Conservation (phyloP, 2,329 filamentous ascomycete genomes). For the Byssothecium circinans region DNA sequence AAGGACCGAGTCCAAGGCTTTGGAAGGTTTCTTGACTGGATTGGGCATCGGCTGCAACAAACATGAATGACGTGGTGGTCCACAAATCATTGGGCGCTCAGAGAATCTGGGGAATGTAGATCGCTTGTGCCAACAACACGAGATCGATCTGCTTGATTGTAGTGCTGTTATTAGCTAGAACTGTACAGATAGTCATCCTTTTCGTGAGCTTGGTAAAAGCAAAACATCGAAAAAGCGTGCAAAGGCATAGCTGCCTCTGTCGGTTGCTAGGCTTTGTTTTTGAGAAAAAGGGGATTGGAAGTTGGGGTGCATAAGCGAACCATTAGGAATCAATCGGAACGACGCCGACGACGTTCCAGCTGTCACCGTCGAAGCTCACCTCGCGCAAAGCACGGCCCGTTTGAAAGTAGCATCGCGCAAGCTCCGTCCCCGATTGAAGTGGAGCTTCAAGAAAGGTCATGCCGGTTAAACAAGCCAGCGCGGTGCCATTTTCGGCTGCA, state of each 20-base stretch:
- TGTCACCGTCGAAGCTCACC: slow-evolving; percentile 20
- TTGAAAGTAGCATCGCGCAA: slow-evolving; percentile 25
- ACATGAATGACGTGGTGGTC: neutral
- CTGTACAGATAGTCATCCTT: too few species aligned
- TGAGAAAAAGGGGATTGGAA: too few species aligned
- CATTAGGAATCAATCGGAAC: slow-evolving; percentile 16
- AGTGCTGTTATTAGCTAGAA: too few species aligned
- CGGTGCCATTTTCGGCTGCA: slow-evolving; percentile 18
- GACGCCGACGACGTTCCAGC: slow-evolving; percentile 17
- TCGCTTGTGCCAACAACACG: neutral
- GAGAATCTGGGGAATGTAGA: neutral
- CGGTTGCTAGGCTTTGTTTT: too few species aligned
- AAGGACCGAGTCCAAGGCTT: slow-evolving; percentile 4
- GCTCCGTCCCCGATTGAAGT: slow-evolving; percentile 9
- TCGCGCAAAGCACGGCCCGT: slow-evolving; percentile 16
- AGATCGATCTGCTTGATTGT: too few species aligned
- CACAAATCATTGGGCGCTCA: neutral
- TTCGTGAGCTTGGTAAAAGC: neutral
- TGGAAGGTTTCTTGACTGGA: too few species aligned
- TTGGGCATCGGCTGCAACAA: too few species aligned
- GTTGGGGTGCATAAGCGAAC: too few species aligned
- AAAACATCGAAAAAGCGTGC: too few species aligned
- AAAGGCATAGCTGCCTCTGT: neutral
- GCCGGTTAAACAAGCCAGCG: slow-evolving; percentile 18
- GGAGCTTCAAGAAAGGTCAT: slow-evolving; percentile 15